Evolutionary conservation across 176 grass and related monocot genomes (phyloP), one percentile per base, ranked within the genome.

Genomic region (Cenchrus purpureus): DNA sequence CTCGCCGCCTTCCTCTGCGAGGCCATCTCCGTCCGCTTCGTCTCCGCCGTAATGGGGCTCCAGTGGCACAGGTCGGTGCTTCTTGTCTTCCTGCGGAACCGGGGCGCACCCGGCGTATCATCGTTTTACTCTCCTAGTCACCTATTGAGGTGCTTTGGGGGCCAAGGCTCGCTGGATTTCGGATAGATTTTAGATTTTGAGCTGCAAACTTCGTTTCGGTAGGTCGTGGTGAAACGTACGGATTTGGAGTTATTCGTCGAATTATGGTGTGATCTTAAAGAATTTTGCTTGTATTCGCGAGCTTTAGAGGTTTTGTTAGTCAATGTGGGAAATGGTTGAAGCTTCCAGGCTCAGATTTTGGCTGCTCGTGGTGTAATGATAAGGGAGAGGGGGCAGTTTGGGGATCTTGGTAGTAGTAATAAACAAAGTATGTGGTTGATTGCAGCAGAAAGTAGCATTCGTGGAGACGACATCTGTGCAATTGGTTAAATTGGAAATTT

Each of bases 1-100:
- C 84, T 98, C 71, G 66, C 82, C 20, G 84, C 93, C 20, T 79
- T 92, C 46, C 87, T 98, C 37, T 95, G 82, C 54, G 96, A 98
- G 76, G 87, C 87, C 85, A 58, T 98, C 79, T 95, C 91, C 15
- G 93, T 98, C 20, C 85, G 93, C 13, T 98, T 88, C 79, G 96
- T 95, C 59, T 92, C 93, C 56, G 82, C 89, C 13, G 96, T 98
- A 16, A 88, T 98, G 64, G 93, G 93, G 7, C 89, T 94, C 34
- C 89, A 86, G 20, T 98, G 96, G 96, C 96, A 95, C 70, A 74
- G 89, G 96, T 95, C 28, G 67, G 74, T 70, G 15, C 74, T 53
- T 51, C 19, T 61, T 78, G 56, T 73, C 88, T 44, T 34, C 8
- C 20, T 50, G 50, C 28, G 69, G 31, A 74, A 51, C 52, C 50